Evolutionary conservation across 2,329 filamentous ascomycete genomes (phyloP), one percentile per base, ranked within the genome.

Genomic region (Raffaelea ambrosiae): DNA sequence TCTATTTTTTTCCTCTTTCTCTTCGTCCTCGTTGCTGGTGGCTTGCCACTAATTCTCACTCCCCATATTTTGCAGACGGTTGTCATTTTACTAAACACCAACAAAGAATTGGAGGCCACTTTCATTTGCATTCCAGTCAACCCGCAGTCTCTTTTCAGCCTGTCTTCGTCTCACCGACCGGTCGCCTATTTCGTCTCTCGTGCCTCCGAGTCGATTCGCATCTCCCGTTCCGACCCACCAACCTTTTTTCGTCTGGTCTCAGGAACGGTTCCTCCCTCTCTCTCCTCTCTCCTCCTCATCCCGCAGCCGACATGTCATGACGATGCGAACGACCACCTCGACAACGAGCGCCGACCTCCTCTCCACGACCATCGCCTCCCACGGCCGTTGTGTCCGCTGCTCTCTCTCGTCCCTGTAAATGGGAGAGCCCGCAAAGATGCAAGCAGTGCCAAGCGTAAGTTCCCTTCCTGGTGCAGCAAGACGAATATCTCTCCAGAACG

Each of bases 361-460:
- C 55, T 54, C 55, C 50, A 54, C 57, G 54, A 57, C 55, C 56
- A 57, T 56, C 58, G 54, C 55, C 56, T 53, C 48, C 53, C 38
- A 50, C 57, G 61, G 61, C 59, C 54, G 56, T 55, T 57, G 53
- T 55, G 57, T 57, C 49, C 48, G 44, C 45, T 39, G 26, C 49
- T 48, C 46, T 51, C 41, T 41, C 48, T 49, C 50, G 47, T 46
- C 46, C 35, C 22, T 49, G 16, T 51, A 48, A 44, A 42, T 13
- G n/a, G 21, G 56, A 53, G 53, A 50, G 48, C 58, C 51, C 35
- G 55, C 58, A 57, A 65, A 53, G 49, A 67, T 67, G 64, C 63
- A 66, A 56, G 61, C 63, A 45, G 64, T 67, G 55, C 64, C 64
- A 46, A 72, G 68, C 66, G 70, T 72, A 70, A 71, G 70, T 71